Base-by-base conservation (phyloP, 2,329 filamentous ascomycete genomes). In the Ilyonectria mors-panacis region DNA sequence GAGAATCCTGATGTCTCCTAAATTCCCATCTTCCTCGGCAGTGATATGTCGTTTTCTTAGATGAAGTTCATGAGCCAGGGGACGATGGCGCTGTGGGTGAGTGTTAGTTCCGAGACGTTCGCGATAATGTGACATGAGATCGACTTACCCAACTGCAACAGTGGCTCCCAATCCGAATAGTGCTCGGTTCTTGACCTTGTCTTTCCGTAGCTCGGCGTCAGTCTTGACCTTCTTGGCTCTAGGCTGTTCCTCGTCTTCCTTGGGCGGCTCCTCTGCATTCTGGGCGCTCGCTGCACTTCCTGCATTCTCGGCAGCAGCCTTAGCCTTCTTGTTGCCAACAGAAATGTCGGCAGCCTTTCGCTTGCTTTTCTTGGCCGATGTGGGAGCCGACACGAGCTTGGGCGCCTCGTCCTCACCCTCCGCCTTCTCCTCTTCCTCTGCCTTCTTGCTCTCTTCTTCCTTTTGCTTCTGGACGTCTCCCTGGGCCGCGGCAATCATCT, bases 131-230 rank as follows among this genome's bases (percentile, higher is more conserved):
- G 4, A 10, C 10, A 53, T 8, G 26, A 1, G 17, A 12, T 63
- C 9, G 26, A 92, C 94, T 85, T 89, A 98, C 96, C 95, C 95
- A 80, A 98, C 88, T 64, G 93, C 94, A 79, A 98, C 87, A 53
- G 94, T 96, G 65, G 94, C 94, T 69, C 92, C 93, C 59, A 98
- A 89, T 65, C 96, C 95, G 70, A 97, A 87, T 68, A 97, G 85
- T 53, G 96, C 94, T 78, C 94, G 90, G 81, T 91, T 94, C 82
- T 94, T 92, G 72, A 98, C 94, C 77, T 91, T 93, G 82, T 97
- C 92, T 83, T 94, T 95, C 81, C 92, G 92, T 73, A 97, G 80
- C 81, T 96, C 92, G 50, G 93, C 88, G 78, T 96, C 93, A 1
- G 94, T 92, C 48, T 91, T 94, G 45, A 88, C 89, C 78, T 92